A percentile compares a stretch with the other conserved stretches of the same genome.
Evolutionary conservation across 108 stramenopile genomes (phyloP).

Genomic region (Cyclotella sp.): DNA sequence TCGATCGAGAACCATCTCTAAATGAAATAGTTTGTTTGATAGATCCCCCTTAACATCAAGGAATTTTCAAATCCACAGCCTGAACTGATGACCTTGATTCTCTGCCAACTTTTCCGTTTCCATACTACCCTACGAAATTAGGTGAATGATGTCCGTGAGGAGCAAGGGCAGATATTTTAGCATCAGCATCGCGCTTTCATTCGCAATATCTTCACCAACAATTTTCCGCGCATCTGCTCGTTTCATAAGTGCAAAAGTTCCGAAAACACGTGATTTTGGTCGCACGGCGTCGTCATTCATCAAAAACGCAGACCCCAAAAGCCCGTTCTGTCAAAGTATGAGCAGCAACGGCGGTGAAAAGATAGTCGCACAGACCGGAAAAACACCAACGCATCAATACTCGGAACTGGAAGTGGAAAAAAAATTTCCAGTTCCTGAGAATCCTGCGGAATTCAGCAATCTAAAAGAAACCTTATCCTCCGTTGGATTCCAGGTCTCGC

Average conservation of each 20-base stretch:
- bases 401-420: conserved; percentile 48
- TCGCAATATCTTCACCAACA: background rate
- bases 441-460: conserved; percentile 8
- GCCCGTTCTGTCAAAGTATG: background rate
- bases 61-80: too few species aligned
- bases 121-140: too few species aligned
- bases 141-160: too few species aligned
- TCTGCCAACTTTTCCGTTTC: too few species aligned
- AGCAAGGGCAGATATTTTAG: too few species aligned
- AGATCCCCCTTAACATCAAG: too few species aligned
- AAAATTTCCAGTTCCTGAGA: conserved; percentile 42
- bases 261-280: background rate
- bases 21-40: too few species aligned
- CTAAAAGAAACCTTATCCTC: conserved; percentile 24
- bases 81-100: too few species aligned
- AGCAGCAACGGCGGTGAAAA: background rate
- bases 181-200: too few species aligned
- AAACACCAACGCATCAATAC: background rate
- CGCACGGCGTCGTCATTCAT: too few species aligned
- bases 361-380: background rate
- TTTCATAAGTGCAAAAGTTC: background rate
- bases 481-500: conserved; percentile 34
- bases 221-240: background rate
- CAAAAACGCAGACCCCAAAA: background rate
- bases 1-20: too few species aligned